Evolutionary conservation across 371 early-diverging fungal species (phyloP).

Genomic region (Rhizopus sp.): DNA sequence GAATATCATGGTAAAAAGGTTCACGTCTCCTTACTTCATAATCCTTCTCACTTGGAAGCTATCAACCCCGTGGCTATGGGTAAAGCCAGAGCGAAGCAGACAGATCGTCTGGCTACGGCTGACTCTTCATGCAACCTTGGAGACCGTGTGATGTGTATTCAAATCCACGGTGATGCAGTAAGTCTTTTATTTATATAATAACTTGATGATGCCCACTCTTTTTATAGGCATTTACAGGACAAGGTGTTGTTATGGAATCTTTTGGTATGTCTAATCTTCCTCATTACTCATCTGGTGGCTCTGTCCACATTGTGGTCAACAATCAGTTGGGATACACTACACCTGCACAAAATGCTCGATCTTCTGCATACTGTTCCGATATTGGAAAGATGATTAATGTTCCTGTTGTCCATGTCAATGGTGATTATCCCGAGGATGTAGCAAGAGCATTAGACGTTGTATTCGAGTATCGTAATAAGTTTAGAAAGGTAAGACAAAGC

Average conservation of each 20-base stretch:
- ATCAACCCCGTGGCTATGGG: conserved; percentile 96
- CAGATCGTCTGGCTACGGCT: conserved; percentile 64
- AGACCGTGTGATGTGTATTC: conserved; percentile 88
- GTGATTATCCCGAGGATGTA: conserved; percentile 93
- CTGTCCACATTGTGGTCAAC: conserved; percentile 95
- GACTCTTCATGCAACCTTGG: conserved; percentile 78
- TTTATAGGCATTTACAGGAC: conserved; percentile 72
- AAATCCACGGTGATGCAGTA: conserved; percentile 94
- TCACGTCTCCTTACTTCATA: conserved; percentile 86
- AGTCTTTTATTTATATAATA: conserved; percentile 8
- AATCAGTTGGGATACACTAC: conserved; percentile 98
- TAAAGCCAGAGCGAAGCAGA: conserved; percentile 91
- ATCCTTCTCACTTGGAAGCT: conserved; percentile 91
- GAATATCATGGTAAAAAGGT: conserved; percentile 65
- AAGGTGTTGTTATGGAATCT: conserved; percentile 96
- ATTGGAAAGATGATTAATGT: conserved; percentile 94
- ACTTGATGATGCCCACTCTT: neutral
- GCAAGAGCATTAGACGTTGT: conserved; percentile 84
- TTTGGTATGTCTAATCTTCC: conserved; percentile 91
- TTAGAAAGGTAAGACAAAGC: conserved; percentile 65
- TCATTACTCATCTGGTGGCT: conserved; percentile 91
- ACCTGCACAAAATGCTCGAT: conserved; percentile 88
- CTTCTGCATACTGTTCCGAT: conserved; percentile 89
- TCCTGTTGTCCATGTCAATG: conserved; percentile 97
- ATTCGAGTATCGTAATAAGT: conserved; percentile 88